Percentiles rank a stretch among this genome's conserved stretches.
phyloP scores from a whole-genome alignment of 2,329 filamentous ascomycete genomes.

The Fusarium equiseti region DNA sequence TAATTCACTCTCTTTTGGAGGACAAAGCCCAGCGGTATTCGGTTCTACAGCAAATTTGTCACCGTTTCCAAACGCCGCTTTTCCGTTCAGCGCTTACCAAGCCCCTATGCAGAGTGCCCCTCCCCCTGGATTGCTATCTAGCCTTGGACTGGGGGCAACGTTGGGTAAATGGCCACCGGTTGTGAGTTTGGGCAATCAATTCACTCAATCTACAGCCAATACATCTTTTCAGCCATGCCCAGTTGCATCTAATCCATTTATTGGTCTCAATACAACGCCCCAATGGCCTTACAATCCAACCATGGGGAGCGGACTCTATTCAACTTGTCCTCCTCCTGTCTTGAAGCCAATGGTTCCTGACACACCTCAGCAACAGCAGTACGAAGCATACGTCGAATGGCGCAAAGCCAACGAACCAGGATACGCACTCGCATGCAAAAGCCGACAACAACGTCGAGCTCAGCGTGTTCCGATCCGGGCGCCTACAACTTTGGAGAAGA shows the following conservation, averaged over 20 bases:
- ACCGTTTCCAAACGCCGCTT: background rate
- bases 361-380: slow-evolving; percentile 58
- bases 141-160: slow-evolving; percentile 5
- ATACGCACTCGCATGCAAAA: slow-evolving; percentile 61
- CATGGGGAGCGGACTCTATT: background rate
- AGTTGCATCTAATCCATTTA: slow-evolving; percentile 1
- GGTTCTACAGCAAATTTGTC: background rate
- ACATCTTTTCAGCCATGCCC: slow-evolving; percentile 9
- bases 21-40: background rate
- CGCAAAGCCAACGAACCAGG: slow-evolving; percentile 62
- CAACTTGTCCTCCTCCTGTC: slow-evolving; percentile 41
- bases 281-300: slow-evolving; percentile 11
- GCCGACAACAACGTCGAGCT: slow-evolving; percentile 56
- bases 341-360: slow-evolving; percentile 58
- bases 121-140: slow-evolving; percentile 13
- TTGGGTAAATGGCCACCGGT: background rate
- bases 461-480: slow-evolving; percentile 43
- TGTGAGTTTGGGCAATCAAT: slow-evolving; percentile 7
- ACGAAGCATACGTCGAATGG: slow-evolving; percentile 63
- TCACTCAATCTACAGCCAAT: background rate
- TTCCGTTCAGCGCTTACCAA: background rate
- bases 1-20: background rate
- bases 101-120: background rate
- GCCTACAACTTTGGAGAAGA: background rate
- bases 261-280: background rate